A percentile compares a stretch with the other conserved stretches of the same genome.
phyloP scores from a whole-genome alignment of 495 filamentous ascomycete genomes.

The Penicillium mononematosum region DNA sequence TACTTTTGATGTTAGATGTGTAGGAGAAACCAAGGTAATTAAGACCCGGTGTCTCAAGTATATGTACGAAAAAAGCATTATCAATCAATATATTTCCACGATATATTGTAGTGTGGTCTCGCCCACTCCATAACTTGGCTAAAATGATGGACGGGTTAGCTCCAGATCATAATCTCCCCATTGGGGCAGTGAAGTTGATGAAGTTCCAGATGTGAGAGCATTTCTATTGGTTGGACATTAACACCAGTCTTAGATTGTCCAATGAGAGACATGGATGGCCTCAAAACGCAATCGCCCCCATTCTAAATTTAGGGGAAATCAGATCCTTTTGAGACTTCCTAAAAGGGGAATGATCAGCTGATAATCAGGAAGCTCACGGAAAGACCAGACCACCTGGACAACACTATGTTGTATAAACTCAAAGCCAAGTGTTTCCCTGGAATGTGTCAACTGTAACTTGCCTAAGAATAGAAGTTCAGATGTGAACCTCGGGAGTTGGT shows the following conservation, averaged over 20 bases:
- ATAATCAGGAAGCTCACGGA: conserved; percentile 5
- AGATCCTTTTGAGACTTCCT: neutral
- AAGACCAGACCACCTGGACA: neutral
- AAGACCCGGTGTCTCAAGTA: neutral
- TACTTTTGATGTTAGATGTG: neutral
- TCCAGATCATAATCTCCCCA: neutral
- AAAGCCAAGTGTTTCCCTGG: neutral
- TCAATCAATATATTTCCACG: neutral
- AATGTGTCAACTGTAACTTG: neutral
- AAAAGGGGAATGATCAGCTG: neutral
- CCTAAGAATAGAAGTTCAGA: neutral
- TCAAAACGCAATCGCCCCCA: neutral
- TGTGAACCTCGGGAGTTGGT: neutral
- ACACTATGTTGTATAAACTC: neutral
- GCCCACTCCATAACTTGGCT: neutral
- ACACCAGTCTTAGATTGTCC: neutral
- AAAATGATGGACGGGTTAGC: neutral
- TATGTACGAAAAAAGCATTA: neutral
- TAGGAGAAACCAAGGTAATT: neutral
- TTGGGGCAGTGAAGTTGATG: neutral
- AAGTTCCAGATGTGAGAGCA: neutral
- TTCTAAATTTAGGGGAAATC: conserved; percentile 7
- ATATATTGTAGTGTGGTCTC: neutral
- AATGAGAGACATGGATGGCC: neutral
- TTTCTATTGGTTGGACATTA: neutral